These are phyloP conservation scores for Tetracentron sinense DNA, from an alignment of 164 flowering plant genomes.

Conservation along the genomic window DNA sequence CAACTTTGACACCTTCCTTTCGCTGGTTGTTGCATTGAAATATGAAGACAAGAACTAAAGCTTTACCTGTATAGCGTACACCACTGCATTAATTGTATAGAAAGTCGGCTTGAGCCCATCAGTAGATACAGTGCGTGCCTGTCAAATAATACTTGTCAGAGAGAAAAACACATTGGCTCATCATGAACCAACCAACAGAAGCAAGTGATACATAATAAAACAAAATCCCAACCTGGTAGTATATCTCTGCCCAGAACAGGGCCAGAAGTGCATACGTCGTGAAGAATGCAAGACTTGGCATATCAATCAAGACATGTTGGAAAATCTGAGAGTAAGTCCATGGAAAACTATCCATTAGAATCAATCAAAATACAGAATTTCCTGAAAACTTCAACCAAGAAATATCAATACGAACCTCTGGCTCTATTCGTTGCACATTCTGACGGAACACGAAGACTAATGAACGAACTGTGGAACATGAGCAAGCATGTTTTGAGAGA, in stretches of 20 bases:
- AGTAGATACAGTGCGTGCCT: conserved; percentile 92
- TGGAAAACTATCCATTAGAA: background rate
- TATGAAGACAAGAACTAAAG: background rate
- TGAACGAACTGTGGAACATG: conserved; percentile 53
- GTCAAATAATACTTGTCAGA: conserved; percentile 12
- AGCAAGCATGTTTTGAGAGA: conserved; percentile 6
- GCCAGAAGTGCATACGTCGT: conserved; percentile 90
- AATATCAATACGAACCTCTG: conserved; percentile 42
- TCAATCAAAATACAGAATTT: background rate
- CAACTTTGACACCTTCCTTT: background rate
- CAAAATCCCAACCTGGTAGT: conserved; percentile 67
- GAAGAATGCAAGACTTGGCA: conserved; percentile 91
- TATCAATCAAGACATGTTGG: conserved; percentile 78
- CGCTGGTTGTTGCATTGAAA: conserved; percentile 5
- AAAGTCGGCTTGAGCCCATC: conserved; percentile 85
- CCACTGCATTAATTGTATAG: conserved; percentile 67
- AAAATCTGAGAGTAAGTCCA: conserved; percentile 41
- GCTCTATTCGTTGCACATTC: conserved; percentile 50
- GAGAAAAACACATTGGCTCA: background rate
- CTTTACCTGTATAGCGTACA: conserved; percentile 80
- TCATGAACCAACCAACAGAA: background rate
- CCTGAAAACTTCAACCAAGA: background rate
- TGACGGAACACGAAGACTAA: conserved; percentile 69
- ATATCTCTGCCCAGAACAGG: conserved; percentile 97
- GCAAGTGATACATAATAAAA: background rate